phyloP scores from a whole-genome alignment of 2,329 filamentous ascomycete species.

The Penicillium polonicum region DNA sequence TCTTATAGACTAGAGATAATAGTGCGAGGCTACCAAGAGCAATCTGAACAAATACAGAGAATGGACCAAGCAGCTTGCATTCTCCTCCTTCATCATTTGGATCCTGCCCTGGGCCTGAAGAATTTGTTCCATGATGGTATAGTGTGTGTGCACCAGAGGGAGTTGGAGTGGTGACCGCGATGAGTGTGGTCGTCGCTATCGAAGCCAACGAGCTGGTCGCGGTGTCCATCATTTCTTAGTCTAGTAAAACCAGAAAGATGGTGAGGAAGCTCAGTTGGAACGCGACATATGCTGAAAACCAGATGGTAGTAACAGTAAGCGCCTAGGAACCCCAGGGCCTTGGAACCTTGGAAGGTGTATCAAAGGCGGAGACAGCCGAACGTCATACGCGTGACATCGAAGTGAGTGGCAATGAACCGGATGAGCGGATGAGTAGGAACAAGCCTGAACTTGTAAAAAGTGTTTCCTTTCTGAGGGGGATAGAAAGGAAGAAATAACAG shows the following conservation, averaged over 20 bases:
- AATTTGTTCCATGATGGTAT: constrained; percentile 19
- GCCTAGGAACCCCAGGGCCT: neutral
- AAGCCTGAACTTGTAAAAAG: neutral
- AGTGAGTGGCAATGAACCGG: neutral
- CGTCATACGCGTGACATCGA: constrained; percentile 11
- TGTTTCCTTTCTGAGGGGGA: too few species aligned
- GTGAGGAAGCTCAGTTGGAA: neutral
- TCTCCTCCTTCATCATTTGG: constrained; percentile 62
- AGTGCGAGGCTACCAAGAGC: constrained; percentile 81
- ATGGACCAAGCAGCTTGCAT: constrained; percentile 83
- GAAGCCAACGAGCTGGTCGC: constrained; percentile 15
- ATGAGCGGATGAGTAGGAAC: neutral
- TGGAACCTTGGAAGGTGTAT: constrained; percentile 2
- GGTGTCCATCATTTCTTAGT: constrained; percentile 8
- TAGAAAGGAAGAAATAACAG: neutral
- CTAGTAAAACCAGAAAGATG: neutral
- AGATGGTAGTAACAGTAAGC: neutral
- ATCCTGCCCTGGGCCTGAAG: constrained; percentile 26
- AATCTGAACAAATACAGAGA: constrained; percentile 85
- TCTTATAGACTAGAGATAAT: constrained; percentile 85
- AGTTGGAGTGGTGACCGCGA: constrained; percentile 19
- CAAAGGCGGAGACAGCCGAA: constrained; percentile 3
- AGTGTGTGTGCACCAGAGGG: constrained; percentile 20
- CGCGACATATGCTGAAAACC: neutral
- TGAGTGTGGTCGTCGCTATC: constrained; percentile 14